These are phyloP conservation scores for Debaryomyces sp. DNA, from an alignment of 1,139 yeast species.

Conservation along the genomic window DNA sequence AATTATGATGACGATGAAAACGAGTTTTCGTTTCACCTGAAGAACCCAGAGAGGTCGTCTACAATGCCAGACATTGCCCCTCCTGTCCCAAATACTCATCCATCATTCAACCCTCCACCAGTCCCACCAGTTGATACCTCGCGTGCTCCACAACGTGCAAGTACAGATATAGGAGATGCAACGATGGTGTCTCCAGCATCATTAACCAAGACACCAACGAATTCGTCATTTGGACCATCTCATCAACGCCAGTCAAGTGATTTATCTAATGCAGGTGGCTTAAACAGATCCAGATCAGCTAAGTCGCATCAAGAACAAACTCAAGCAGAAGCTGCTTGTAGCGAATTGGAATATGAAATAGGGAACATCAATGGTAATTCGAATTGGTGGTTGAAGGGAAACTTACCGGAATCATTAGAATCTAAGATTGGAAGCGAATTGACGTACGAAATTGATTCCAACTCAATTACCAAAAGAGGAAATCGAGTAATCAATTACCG, in stretches of 20 bases:
- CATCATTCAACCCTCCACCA: slow-evolving; percentile 2
- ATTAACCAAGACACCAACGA: slow-evolving; percentile 24
- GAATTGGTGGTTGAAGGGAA: slow-evolving; percentile 68
- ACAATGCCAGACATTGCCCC: slow-evolving; percentile 3
- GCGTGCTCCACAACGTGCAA: slow-evolving; percentile 13
- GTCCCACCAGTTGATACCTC: slow-evolving; percentile 1
- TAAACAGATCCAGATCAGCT: slow-evolving; percentile 21
- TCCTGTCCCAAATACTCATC: slow-evolving; percentile 1
- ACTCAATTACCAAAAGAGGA: slow-evolving; percentile 58
- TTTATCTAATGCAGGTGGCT: slow-evolving; percentile 8
- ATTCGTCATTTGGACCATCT: slow-evolving; percentile 26
- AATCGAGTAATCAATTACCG: slow-evolving; percentile 52
- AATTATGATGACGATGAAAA: not conserved
- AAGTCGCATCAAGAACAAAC: slow-evolving; percentile 23
- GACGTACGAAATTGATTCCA: slow-evolving; percentile 67
- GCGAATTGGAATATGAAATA: slow-evolving; percentile 34
- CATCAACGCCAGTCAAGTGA: slow-evolving; percentile 13
- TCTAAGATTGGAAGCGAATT: slow-evolving; percentile 49
- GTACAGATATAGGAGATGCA: slow-evolving; percentile 24
- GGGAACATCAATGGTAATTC: slow-evolving; percentile 35
- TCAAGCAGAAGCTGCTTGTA: slow-evolving; percentile 33
- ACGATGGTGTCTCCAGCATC: slow-evolving; percentile 8
- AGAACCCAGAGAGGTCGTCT: not conserved
- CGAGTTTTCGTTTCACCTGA: not conserved
- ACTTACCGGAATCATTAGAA: slow-evolving; percentile 60